These are phyloP conservation scores for Rhodotorula toruloides DNA, from an alignment of 768 basidiomycete genomes.

Conservation along the genomic window DNA sequence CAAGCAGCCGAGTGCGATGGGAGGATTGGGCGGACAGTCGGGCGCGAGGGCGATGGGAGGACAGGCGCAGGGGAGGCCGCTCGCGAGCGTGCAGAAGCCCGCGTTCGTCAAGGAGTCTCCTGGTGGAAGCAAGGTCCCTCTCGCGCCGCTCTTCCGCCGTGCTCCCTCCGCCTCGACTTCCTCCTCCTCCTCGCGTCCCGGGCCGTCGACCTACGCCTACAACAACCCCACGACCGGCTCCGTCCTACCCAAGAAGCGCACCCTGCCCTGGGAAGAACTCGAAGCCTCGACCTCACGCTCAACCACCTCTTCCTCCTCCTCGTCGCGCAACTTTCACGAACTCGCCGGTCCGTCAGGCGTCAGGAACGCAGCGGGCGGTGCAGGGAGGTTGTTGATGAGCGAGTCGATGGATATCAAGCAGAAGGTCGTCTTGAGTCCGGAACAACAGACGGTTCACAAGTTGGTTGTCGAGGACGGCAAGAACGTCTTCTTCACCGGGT, in stretches of 20 bases:
- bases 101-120: neutral
- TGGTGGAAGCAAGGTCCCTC: neutral
- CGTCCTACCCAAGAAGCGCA: conserved; percentile 26
- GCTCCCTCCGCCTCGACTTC: neutral
- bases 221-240: conserved; percentile 10
- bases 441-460: conserved; percentile 76
- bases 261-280: conserved; percentile 29
- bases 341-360: conserved; percentile 10
- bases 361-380: too few relatives aligned
- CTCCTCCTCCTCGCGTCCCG: neutral
- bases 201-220: conserved; percentile 19
- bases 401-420: conserved; percentile 45
- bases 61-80: neutral
- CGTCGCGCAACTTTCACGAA: conserved; percentile 26
- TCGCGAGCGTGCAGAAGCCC: neutral
- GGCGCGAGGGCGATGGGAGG: too few relatives aligned
- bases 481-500: conserved; percentile 92
- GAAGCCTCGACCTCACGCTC: neutral
- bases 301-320: neutral
- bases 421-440: conserved; percentile 66
- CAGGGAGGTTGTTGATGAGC: conserved; percentile 22
- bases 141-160: conserved; percentile 15
- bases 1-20: neutral
- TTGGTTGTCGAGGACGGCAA: conserved; percentile 63
- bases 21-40: too few relatives aligned